A percentile compares a stretch with the other conserved stretches of the same genome.
phyloP scores from a whole-genome alignment of 331 rosid species.

The Phaseolus coccineus region DNA sequence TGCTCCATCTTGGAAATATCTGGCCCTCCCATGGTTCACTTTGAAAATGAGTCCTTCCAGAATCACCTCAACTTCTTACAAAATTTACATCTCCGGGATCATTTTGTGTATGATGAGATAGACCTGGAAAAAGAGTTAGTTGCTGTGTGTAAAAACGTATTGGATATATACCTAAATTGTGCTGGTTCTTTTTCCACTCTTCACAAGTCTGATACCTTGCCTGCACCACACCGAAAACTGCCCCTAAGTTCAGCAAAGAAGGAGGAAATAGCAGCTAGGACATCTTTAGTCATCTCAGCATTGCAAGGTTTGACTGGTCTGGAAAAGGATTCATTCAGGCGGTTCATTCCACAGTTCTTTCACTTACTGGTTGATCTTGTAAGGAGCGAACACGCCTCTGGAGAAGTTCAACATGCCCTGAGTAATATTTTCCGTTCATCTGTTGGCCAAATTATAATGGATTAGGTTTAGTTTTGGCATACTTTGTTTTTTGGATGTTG shows the following conservation, averaged over 20 bases:
- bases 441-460: conserved; percentile 78
- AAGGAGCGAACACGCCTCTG: conserved; percentile 88
- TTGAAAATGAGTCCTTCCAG: conserved; percentile 89
- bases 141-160: conserved; percentile 66
- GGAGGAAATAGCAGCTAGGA: conserved; percentile 90
- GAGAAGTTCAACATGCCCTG: conserved; percentile 87
- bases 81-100: conserved; percentile 47
- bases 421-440: conserved; percentile 81
- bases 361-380: conserved; percentile 89
- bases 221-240: conserved; percentile 63
- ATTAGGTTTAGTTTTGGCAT: conserved; percentile 47
- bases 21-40: conserved; percentile 94
- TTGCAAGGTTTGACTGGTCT: conserved; percentile 68
- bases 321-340: conserved; percentile 68
- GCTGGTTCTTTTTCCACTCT: conserved; percentile 54
- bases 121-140: conserved; percentile 73
- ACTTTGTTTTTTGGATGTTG: conserved; percentile 37
- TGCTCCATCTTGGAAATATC: conserved; percentile 88
- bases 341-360: conserved; percentile 73
- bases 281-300: conserved; percentile 73
- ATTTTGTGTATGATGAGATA: conserved; percentile 54
- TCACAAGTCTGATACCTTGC: conserved; percentile 51
- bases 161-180: conserved; percentile 78
- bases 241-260: conserved; percentile 83
- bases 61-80: conserved; percentile 79